Conservation (phyloP, 371 early-diverging fungal genomes). For the Circinella umbellata region DNA sequence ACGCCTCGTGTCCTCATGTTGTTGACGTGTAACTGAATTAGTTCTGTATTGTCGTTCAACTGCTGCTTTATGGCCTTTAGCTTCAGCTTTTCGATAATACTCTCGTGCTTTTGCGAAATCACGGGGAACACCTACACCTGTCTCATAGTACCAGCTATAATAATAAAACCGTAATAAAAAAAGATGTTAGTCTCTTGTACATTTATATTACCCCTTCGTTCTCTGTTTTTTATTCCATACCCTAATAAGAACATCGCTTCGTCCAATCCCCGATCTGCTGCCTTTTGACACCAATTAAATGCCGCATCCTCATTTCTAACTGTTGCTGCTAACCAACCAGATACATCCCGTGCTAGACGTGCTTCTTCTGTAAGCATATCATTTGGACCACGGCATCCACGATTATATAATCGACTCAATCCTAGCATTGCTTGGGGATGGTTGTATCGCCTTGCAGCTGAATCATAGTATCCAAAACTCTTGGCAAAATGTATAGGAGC, state of each 20-base stretch:
- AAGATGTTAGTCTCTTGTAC: background rate
- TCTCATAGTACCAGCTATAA: constrained; percentile 51
- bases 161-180: background rate
- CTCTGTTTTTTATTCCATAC: constrained; percentile 19
- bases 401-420: constrained; percentile 38
- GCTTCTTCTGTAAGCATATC: constrained; percentile 26
- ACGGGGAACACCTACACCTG: constrained; percentile 45
- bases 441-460: constrained; percentile 22
- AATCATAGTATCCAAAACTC: constrained; percentile 34
- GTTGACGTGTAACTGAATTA: constrained; percentile 24
- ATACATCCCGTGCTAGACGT: constrained; percentile 38
- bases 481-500: constrained; percentile 28
- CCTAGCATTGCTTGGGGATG: constrained; percentile 38
- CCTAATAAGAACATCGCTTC: constrained; percentile 48
- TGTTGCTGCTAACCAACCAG: constrained; percentile 35
- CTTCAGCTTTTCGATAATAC: constrained; percentile 38
- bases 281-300: constrained; percentile 49
- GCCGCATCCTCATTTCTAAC: constrained; percentile 52
- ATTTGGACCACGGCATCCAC: constrained; percentile 38
- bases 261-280: constrained; percentile 34
- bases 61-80: constrained; percentile 34
- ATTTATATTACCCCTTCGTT: too few species aligned
- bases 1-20: constrained; percentile 21
- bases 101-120: constrained; percentile 36
- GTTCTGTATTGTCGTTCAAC: constrained; percentile 16